These are phyloP conservation scores for Magnusiomyces ingens DNA, from an alignment of 1,139 yeast species.

Conservation along the genomic window DNA sequence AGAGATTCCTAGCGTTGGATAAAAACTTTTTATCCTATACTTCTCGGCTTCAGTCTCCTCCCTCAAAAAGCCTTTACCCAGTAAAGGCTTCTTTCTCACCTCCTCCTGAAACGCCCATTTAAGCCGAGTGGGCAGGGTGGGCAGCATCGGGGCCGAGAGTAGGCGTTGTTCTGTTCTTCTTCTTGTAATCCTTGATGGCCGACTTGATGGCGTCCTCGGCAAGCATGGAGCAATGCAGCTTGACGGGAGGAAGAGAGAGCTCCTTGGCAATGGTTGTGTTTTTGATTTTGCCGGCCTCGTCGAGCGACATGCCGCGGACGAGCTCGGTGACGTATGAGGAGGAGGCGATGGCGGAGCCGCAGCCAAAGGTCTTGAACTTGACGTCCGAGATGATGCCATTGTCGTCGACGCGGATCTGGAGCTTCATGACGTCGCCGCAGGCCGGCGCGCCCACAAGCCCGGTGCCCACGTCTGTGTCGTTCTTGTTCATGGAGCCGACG, in stretches of 20 bases:
- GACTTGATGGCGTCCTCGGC: conserved; percentile 98
- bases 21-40: too few relatives aligned
- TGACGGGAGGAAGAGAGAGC: conserved; percentile 91
- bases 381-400: conserved; percentile 91
- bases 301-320: conserved; percentile 90
- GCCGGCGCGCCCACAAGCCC: conserved; percentile 98
- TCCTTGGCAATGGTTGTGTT: conserved; percentile 92
- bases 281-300: conserved; percentile 86
- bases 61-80: too few relatives aligned
- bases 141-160: conserved; percentile 31
- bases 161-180: conserved; percentile 45
- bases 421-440: conserved; percentile 98
- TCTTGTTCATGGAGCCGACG: conserved; percentile 87
- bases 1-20: too few relatives aligned
- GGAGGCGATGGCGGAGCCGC: conserved; percentile 97
- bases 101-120: too few relatives aligned
- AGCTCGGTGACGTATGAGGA: conserved; percentile 91
- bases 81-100: too few relatives aligned
- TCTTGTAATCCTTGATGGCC: conserved; percentile 88
- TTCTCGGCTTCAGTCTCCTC: too few relatives aligned
- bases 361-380: conserved; percentile 95
- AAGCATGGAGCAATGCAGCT: conserved; percentile 94
- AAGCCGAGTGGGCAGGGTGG: too few relatives aligned
- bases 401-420: conserved; percentile 88
- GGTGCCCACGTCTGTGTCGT: conserved; percentile 77